Base-by-base conservation (phyloP, 805 yeast genomes). In the Saccharomyces eubayanus region DNA sequence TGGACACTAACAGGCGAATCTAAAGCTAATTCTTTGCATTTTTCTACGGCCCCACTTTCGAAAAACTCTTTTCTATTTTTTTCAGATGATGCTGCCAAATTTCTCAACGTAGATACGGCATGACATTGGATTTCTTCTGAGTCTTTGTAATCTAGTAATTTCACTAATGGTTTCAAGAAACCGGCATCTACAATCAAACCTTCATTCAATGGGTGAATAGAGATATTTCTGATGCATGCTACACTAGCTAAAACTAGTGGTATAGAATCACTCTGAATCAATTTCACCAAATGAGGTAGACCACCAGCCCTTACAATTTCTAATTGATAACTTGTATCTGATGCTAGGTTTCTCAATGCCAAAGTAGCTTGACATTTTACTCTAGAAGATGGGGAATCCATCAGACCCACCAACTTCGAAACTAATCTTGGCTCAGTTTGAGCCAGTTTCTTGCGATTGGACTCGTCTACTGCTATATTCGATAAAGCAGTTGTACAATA, bases 311-410 rank as follows among this genome's bases (percentile, higher is more conserved):
- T 80, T 16, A 92, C 98, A 60, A 92, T 91, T 68, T 92, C 98
- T 57, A 92, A 80, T 74, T 94, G 99, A 73, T 94, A 94, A 59
- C 90, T 86, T 16, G 94, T 89, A 72, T 94, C 99, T 3, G 96
- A 87, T 0, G 99, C 99, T 65, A 94, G 80, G 68, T 94, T 94
- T 73, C 99, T 82, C 61, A 94, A 77, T 1, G 98, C 99, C 58
- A 94, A 77, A 4, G 99, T 95, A 0, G 99, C 98, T 74, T 94
- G 99, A 72, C 99, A 94, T 72, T 94, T 97, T 36, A 94, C 97
- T 62, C 98, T 80, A 40, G 97, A 92, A 48, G 94, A 83, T 11
- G 90, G 85, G 2, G 96, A 87, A 67, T 89, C 95, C 98, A 94
- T 92, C 60, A 94, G 78, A 58, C 81, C 81, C 28, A 94, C 97